phyloP scores from a whole-genome alignment of 768 basidiomycete species.

The Lentinula boryana region DNA sequence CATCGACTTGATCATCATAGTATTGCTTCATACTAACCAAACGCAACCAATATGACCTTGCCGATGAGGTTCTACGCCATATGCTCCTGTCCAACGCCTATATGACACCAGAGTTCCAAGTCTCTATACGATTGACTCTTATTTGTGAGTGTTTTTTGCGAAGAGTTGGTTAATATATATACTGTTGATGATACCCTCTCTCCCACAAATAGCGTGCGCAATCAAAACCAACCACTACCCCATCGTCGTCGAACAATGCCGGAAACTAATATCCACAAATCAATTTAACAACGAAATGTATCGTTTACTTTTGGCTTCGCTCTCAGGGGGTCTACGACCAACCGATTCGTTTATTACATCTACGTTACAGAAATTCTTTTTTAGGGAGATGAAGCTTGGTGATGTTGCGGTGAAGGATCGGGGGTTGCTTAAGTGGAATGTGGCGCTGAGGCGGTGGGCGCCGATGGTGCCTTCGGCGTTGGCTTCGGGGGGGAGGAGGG shows the following conservation, averaged over 20 bases:
- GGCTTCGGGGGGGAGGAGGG: conserved; percentile 27
- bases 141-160: conserved; percentile 58
- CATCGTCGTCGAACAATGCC: conserved; percentile 65
- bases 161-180: too few species aligned
- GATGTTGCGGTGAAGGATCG: conserved; percentile 62
- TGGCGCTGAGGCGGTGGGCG: conserved; percentile 50
- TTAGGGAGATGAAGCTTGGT: conserved; percentile 69
- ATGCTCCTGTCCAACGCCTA: conserved; percentile 71
- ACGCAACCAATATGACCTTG: conserved; percentile 56
- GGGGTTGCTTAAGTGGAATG: conserved; percentile 59
- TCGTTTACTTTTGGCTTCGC: conserved; percentile 66
- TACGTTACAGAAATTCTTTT: conserved; percentile 77
- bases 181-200: too few species aligned
- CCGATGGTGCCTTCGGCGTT: conserved; percentile 30
- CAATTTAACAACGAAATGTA: conserved; percentile 88
- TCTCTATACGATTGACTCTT: conserved; percentile 69
- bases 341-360: conserved; percentile 74
- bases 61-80: conserved; percentile 73
- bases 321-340: conserved; percentile 65
- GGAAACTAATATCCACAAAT: conserved; percentile 66
- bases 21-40: conserved; percentile 68
- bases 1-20: conserved; percentile 29
- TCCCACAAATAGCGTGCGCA: too few species aligned
- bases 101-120: conserved; percentile 52
- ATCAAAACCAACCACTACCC: conserved; percentile 49